These are phyloP conservation scores for Clonostachys sp. DNA, from an alignment of 2,329 filamentous ascomycete genomes.

Conservation along the genomic window DNA sequence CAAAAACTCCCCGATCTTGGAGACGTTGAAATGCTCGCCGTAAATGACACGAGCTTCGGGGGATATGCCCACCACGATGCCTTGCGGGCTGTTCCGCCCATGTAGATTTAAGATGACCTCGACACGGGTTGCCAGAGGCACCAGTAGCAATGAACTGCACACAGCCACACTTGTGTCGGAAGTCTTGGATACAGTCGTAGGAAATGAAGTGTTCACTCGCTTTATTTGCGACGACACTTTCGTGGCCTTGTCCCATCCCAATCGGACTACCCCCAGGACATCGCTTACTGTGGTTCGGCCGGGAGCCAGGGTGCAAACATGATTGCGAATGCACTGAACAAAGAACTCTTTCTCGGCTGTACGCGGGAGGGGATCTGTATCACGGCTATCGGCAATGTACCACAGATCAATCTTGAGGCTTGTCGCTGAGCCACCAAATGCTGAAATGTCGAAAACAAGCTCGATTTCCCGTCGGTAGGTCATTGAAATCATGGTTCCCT, in stretches of 20 bases:
- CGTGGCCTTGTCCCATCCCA: conserved; percentile 62
- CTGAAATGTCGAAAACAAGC: conserved; percentile 63
- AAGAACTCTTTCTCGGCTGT: conserved; percentile 72
- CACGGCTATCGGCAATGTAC: conserved; percentile 58
- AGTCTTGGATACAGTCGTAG: conserved; percentile 58
- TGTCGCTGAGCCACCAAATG: conserved; percentile 44
- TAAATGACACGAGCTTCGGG: conserved; percentile 63
- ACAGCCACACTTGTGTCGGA: conserved; percentile 63
- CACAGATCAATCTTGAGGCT: conserved; percentile 62
- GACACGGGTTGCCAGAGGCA: conserved; percentile 63
- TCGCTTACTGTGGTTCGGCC: conserved; percentile 48
- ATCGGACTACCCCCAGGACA: conserved; percentile 55
- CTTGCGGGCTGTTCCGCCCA: conserved; percentile 30
- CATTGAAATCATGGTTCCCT: conserved; percentile 64
- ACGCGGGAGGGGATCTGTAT: conserved; percentile 46
- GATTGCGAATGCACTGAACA: conserved; percentile 65
- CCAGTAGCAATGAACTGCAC: conserved; percentile 57
- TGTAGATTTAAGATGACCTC: conserved; percentile 55
- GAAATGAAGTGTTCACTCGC: conserved; percentile 58
- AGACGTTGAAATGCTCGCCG: conserved; percentile 72
- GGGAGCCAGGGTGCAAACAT: conserved; percentile 58
- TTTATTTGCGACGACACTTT: conserved; percentile 56
- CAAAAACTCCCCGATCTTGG: conserved; percentile 71
- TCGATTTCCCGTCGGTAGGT: conserved; percentile 69
- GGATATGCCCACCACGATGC: conserved; percentile 48